phyloP scores from a whole-genome alignment of 2,329 filamentous ascomycete genomes.

The Colletotrichum sp. region DNA sequence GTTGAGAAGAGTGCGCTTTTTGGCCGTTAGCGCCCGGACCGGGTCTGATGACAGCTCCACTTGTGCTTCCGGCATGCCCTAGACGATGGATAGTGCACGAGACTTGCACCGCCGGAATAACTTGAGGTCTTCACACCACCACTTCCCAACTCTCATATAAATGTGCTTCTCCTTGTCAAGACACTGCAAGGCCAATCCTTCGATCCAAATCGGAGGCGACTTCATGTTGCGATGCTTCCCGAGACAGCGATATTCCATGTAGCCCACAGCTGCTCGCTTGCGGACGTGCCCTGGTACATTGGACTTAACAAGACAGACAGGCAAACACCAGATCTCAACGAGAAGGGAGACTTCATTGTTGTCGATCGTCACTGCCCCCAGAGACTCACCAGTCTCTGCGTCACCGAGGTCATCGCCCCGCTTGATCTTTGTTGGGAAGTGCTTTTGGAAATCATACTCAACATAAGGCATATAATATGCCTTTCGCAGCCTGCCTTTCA shows the following conservation, averaged over 20 bases:
- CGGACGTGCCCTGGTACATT: background rate
- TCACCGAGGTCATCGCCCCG: fast-evolving
- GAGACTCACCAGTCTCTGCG: fast-evolving
- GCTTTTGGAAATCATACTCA: background rate
- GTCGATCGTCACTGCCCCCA: background rate
- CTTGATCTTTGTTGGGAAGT: fast-evolving
- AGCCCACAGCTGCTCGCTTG: fast-evolving
- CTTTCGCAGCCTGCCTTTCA: background rate
- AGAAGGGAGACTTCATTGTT: background rate
- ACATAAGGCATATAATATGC: background rate
- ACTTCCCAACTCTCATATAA: background rate
- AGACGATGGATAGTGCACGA: no score
- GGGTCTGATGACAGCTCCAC: fast-evolving
- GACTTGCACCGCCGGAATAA: background rate
- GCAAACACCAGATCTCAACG: fast-evolving
- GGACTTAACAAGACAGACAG: background rate
- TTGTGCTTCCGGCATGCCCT: background rate
- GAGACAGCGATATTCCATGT: fast-evolving
- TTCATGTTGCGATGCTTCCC: background rate
- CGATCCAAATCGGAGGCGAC: background rate
- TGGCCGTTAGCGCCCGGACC: background rate
- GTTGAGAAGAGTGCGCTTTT: background rate
- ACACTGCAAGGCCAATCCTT: background rate
- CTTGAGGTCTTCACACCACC: background rate
- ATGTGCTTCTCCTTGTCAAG: fast-evolving